phyloP scores from a whole-genome alignment of 2,329 filamentous ascomycete species.

The Diaporthe citriasiana region DNA sequence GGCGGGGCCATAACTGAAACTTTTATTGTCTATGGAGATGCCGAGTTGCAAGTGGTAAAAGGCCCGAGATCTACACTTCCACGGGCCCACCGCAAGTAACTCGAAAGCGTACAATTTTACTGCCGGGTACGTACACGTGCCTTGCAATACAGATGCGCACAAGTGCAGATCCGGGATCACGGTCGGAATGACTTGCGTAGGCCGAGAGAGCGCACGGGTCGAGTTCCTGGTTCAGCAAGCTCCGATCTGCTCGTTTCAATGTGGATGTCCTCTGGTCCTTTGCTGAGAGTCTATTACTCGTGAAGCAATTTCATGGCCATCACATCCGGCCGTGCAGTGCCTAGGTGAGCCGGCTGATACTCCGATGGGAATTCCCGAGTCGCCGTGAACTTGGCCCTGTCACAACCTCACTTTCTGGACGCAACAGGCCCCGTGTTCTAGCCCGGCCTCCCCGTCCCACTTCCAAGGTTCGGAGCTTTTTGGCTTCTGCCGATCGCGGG shows the following conservation, averaged over 20 bases:
- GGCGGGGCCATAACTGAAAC: slow-evolving; percentile 18
- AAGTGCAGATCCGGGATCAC: background rate
- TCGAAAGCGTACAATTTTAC: background rate
- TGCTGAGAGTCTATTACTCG: background rate
- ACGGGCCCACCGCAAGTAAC: background rate
- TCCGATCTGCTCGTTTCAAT: slow-evolving; percentile 11
- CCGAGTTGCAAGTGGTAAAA: slow-evolving; percentile 13
- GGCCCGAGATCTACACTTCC: slow-evolving; percentile 14
- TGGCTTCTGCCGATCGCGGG: slow-evolving; percentile 31
- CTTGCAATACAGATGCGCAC: background rate
- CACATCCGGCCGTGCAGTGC: slow-evolving; percentile 4
- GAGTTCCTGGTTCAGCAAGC: background rate
- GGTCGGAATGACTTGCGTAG: background rate
- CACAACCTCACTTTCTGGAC: background rate
- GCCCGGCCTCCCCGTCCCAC: slow-evolving; percentile 28
- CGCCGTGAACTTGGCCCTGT: background rate
- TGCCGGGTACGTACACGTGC: slow-evolving; percentile 3
- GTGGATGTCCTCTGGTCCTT: background rate
- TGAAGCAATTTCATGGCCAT: background rate
- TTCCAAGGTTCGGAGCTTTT: slow-evolving; percentile 33
- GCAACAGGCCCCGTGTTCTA: slow-evolving; percentile 5
- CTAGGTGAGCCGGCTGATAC: background rate
- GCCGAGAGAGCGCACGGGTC: background rate
- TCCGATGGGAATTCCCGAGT: background rate
- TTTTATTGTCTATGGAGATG: slow-evolving; percentile 28